Percentiles rank a stretch among this genome's conserved stretches.
Evolutionary conservation across 331 rosid genomes (phyloP).

Genomic region (Erythrophleum ivorense): DNA sequence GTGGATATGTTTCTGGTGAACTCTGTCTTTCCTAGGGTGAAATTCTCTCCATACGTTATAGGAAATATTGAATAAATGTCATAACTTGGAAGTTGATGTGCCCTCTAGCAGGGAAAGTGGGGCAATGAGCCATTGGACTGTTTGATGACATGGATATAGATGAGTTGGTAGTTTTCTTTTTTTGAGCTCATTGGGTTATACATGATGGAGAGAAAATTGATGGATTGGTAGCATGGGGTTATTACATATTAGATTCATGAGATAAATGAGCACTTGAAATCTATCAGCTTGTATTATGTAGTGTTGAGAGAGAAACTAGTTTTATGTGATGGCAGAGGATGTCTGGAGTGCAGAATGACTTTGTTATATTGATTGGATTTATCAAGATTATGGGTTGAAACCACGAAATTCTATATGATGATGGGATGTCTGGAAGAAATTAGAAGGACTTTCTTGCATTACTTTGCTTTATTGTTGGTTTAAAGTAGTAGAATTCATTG

Average conservation of each 20-base stretch:
- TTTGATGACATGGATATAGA: not conserved
- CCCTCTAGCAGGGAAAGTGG: not conserved
- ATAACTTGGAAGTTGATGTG: not conserved
- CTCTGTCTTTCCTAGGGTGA: not conserved
- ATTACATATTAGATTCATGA: not conserved
- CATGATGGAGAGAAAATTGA: not conserved
- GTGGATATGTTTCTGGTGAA: not conserved
- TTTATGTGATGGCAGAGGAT: conserved; percentile 8
- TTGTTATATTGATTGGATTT: not conserved
- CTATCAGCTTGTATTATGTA: not conserved
- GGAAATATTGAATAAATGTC: not conserved
- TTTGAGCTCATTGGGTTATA: conserved; percentile 18
- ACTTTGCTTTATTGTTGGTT: conserved; percentile 3
- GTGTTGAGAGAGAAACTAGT: not conserved
- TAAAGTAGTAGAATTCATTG: not conserved
- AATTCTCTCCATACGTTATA: not conserved
- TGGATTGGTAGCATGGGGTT: not conserved
- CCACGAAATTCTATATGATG: not conserved
- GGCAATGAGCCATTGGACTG: not conserved
- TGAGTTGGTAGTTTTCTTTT: conserved; percentile 18
- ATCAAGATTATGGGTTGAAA: not conserved
- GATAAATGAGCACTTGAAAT: not conserved
- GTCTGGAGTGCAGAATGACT: not conserved
- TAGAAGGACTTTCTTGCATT: not conserved
- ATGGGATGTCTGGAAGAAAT: not conserved